Evolutionary conservation across 2,329 filamentous ascomycete species (phyloP).

Genomic region (Trichophyton rubrum): DNA sequence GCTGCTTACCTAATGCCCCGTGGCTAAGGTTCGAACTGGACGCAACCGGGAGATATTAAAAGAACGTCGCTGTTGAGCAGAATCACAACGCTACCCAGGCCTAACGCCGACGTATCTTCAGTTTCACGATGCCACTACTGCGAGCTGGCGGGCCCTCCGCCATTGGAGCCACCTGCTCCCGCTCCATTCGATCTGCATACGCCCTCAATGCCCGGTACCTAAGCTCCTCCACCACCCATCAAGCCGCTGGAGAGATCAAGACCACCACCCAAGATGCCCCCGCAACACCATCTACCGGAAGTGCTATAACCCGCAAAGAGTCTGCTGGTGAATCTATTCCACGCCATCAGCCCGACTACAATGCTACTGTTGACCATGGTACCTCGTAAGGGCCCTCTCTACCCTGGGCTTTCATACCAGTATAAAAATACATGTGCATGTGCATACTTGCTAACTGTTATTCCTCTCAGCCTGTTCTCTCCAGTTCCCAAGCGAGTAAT

Average conservation of each 20-base stretch:
- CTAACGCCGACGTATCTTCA: not conserved
- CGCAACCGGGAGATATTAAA: too few species aligned
- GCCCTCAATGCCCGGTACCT: constrained; percentile 28
- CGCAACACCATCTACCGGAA: constrained; percentile 24
- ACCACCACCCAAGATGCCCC: constrained; percentile 36
- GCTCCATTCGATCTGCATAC: constrained; percentile 20
- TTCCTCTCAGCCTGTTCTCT: constrained; percentile 68
- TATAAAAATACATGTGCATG: not conserved
- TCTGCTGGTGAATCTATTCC: constrained; percentile 39
- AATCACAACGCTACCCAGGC: too few species aligned
- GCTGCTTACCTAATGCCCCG: not conserved
- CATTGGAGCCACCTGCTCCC: constrained; percentile 22
- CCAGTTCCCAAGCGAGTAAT: constrained; percentile 81
- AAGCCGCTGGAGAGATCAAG: constrained; percentile 24
- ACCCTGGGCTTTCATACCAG: not conserved
- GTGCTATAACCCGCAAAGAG: constrained; percentile 41
- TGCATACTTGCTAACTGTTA: constrained; percentile 5
- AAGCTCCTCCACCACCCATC: constrained; percentile 34
- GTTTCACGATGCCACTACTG: constrained; percentile 52
- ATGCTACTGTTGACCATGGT: constrained; percentile 68
- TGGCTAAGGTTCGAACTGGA: not conserved
- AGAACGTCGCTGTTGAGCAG: too few species aligned
- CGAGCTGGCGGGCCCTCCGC: constrained; percentile 35
- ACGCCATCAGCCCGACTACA: constrained; percentile 68
- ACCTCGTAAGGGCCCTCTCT: constrained; percentile 57